Base-by-base conservation (phyloP, 768 basidiomycete species). In the Amanita jacksonii region DNA sequence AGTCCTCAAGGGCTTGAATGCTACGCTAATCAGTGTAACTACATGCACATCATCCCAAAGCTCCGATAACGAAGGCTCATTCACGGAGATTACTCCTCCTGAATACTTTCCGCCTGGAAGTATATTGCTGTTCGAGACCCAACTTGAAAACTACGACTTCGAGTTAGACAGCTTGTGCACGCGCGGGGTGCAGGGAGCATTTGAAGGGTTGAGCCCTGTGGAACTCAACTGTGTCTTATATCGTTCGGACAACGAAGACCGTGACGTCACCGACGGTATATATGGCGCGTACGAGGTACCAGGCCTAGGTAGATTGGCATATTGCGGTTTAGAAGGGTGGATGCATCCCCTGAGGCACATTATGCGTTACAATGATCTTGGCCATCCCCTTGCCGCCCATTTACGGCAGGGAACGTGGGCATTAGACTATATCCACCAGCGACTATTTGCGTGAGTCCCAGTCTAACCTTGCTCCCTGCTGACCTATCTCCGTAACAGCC, bases 241-340 rank as follows among this genome's bases (percentile, higher is more conserved):
- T 63, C 81, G 94, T 18, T 72, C 86, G 0, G 90, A 97, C 42
- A 81, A 79, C 1, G 96, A 99, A 64, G 96, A 99, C 61, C 70
- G 79, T 28, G 94, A 98, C 57, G 85, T 86, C 2, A 94, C 89
- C 1, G 67, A 62, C 3, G 88, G 88, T 1, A 74, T 79, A 49
- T 79, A 82, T 56, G 93, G 96, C 3, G 75, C 68, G 1, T 98
- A 98, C 61, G 73, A 82, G 37, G 65, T 99, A 25, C 87, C 93
- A 4, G 76, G 72, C 18, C 55, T 76, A 18, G 90, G 85, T 0
- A 73, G 74, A 47, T 66, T 92, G 60, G 79, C 76, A 8, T 99
- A 97, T 62, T 97, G 93, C 54, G 96, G 96, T 13, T 61, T 98
- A 40, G 90, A 98, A 56, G 96, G 96, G 1, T 99, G 93, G 91